Evolutionary conservation across 1,139 yeast species (phyloP), one percentile per base, ranked within the genome.

Genomic region (Pichia sp.): DNA sequence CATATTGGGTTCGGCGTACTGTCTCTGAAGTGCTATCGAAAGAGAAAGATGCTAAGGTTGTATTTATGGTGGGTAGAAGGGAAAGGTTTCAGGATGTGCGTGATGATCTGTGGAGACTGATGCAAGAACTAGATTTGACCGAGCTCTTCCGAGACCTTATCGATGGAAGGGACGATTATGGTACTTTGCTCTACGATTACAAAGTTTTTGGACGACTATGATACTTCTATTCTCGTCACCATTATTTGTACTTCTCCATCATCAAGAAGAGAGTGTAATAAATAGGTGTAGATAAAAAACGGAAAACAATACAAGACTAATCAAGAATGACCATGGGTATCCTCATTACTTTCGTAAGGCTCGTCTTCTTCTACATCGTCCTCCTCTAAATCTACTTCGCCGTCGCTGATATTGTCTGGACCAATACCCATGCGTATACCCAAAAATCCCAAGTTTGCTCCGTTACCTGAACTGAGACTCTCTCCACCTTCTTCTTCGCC

Each of bases 111-210:
- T 84, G 91, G 83, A 40, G 44, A 0, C 55, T 80, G 20, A 52
- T 87, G 35, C 50, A 52, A 1, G 53, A 58, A 0, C 48, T 62
- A 6, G 64, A 64, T 0, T 45, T 68, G 1, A 27, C 22, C 2
- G 54, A 52, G 5, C 38, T 51, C 0, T 43, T 48, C 5, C 59
- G 59, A 29, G 64, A 59, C 1, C 58, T 57, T 21, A 83, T 81
- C 44, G 61, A 66, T 11, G 96, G 96, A 0, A 63, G 62, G 38
- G 97, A 91, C 51, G 97, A 91, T 53, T 91, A 87, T 64, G 97
- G 97, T 0, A 69, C 67, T 27, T 77, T 77, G 47, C 55, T 65
- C 29, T 87, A 77, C 52, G 60, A 75, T 33, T 80, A 74, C 56
- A 78, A 74, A 50, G 59, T 61, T 43, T 67, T 49, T 35, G 45